Percentiles rank a stretch among this genome's conserved stretches.
Evolutionary conservation across 2,329 filamentous ascomycete species (phyloP).

Genomic region (Colletotrichum kahawae): DNA sequence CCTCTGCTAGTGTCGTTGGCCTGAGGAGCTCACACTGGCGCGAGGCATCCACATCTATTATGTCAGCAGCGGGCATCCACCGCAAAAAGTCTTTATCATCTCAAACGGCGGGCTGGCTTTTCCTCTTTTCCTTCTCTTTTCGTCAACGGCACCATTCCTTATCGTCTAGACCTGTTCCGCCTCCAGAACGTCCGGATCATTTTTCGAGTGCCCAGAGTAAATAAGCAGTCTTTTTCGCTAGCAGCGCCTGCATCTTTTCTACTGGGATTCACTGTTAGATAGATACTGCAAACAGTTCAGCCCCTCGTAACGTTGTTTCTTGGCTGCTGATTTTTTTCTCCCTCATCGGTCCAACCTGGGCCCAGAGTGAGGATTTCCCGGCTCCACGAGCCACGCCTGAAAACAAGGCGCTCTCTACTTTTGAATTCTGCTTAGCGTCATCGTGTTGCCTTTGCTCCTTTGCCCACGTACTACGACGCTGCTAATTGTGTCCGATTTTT

Average conservation of each 20-base stretch:
- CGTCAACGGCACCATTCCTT: slow-evolving; percentile 81
- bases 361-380: neutral
- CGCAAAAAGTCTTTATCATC: slow-evolving; percentile 18
- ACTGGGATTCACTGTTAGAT: slow-evolving; percentile 93
- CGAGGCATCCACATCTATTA: neutral
- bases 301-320: neutral
- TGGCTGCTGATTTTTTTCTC: neutral
- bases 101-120: neutral
- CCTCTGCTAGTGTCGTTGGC: neutral
- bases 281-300: slow-evolving; percentile 82
- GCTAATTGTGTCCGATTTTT: neutral
- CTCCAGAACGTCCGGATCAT: slow-evolving; percentile 88
- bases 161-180: slow-evolving; percentile 82
- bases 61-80: neutral
- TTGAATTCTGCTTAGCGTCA: neutral
- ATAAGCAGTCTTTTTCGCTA: slow-evolving; percentile 94
- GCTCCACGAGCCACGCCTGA: neutral
- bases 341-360: neutral
- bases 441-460: neutral
- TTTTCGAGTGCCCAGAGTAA: slow-evolving; percentile 85
- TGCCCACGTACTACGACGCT: neutral
- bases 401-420: neutral
- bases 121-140: slow-evolving; percentile 36
- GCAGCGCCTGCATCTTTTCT: slow-evolving; percentile 77
- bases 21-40: neutral